These are phyloP conservation scores for Amylostereum areolatum DNA, from an alignment of 1,284 basidiomycete genomes.

Conservation along the genomic window DNA sequence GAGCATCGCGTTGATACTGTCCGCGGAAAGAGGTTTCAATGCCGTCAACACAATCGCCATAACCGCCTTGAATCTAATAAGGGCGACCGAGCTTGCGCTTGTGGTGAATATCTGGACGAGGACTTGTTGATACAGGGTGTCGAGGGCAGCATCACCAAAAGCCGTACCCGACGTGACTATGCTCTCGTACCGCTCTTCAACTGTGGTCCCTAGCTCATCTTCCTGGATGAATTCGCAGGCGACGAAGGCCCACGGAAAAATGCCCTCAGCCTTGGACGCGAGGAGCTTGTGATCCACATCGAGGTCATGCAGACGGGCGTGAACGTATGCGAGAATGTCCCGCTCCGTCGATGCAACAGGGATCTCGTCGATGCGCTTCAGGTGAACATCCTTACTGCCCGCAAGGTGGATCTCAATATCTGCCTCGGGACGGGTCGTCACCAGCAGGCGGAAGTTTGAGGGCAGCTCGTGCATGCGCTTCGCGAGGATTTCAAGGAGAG, in stretches of 20 bases:
- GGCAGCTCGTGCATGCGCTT: constrained; percentile 3
- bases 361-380: constrained; percentile 1
- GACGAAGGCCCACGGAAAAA: constrained; percentile 12
- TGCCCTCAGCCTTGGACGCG: constrained; percentile 1
- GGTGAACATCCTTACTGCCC: not conserved
- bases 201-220: not conserved
- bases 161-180: not conserved
- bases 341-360: not conserved
- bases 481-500: constrained; percentile 2
- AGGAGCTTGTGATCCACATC: not conserved
- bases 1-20: not conserved
- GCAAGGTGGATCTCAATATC: constrained; percentile 4
- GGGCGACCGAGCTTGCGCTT: not conserved
- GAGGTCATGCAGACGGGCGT: not conserved
- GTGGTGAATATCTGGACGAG: not conserved
- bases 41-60: not conserved
- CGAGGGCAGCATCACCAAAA: not conserved
- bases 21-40: not conserved
- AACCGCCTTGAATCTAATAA: not conserved
- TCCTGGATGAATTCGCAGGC: constrained; percentile 6
- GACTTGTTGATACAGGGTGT: not conserved
- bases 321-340: constrained; percentile 3
- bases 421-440: constrained; percentile 9
- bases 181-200: not conserved
- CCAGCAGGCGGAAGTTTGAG: constrained; percentile 8